A percentile compares a stretch with the other conserved stretches of the same genome.
Conservation (phyloP, 805 yeast species). For the Lipomyces yamadae region DNA sequence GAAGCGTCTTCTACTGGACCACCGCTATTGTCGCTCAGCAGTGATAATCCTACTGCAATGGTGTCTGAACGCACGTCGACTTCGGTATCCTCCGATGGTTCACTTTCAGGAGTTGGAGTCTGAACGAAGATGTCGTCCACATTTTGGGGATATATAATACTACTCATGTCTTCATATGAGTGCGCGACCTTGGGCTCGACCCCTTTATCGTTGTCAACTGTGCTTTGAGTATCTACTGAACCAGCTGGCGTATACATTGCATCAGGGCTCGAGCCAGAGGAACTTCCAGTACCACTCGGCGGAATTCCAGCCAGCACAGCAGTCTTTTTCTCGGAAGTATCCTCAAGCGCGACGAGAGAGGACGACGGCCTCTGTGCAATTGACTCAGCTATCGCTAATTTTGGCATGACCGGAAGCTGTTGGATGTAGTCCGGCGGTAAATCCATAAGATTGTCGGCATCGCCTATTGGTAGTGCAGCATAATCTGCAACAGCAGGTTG, state of each 20-base stretch:
- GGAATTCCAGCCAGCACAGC: not conserved
- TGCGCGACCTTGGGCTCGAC: not conserved
- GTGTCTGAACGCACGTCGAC: constrained; percentile 8
- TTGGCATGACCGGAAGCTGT: not conserved
- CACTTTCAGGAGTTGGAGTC: not conserved
- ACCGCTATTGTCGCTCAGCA: not conserved
- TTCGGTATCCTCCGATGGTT: not conserved
- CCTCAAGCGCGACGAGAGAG: not conserved
- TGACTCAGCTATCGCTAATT: not conserved
- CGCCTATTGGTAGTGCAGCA: not conserved
- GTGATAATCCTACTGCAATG: not conserved
- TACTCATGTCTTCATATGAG: not conserved
- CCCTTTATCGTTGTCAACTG: not conserved
- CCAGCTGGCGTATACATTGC: not conserved
- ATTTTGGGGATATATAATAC: not conserved
- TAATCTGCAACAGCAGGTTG: not conserved
- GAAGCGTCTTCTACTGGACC: not conserved
- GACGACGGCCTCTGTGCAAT: not conserved
- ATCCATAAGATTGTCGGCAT: not conserved
- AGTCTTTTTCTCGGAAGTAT: not conserved
- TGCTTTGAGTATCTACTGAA: not conserved
- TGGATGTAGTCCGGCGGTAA: not conserved
- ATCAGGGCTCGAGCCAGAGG: not conserved
- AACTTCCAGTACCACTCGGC: not conserved
- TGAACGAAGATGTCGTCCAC: not conserved